Base-by-base conservation (phyloP, 768 basidiomycete species). In the Boletus sp. region DNA sequence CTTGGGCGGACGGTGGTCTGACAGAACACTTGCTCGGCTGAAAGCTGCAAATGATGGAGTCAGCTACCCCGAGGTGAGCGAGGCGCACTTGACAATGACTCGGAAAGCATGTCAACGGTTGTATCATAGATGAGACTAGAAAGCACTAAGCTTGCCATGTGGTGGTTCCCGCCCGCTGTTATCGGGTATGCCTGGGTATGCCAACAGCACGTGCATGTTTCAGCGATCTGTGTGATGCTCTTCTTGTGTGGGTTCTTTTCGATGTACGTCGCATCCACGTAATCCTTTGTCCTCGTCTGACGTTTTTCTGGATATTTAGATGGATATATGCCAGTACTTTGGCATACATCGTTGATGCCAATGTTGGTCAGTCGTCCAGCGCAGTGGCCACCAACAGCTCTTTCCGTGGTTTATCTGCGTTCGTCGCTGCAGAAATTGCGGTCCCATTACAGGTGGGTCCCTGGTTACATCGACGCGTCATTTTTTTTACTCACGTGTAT, bases 311-410 rank as follows among this genome's bases (percentile, higher is more conserved):
- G 9, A 15, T 37, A 18, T 5, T 35, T 14, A 84, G 81, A 67
- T 78, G 78, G 71, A 83, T 86, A 49, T 89, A 90, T 68, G 74
- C 86, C 0, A 85, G 83, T 42, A 86, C 89, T 0, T 75, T 97
- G 33, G 87, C 93, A 0, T 95, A 94, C 67, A 82, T 95, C 35
- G 92, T 94, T 3, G 93, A 97, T 66, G 84, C 92, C 9, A 97
- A 95, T 63, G 77, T 78, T 3, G 94, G 94, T 7, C 81, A 85
- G 15, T 91, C 90, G 0, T 87, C 90, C 0, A 84, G 83, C 2
- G 92, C 90, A 0, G 82, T 85, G 7, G 91, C 93, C 0, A 74
- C 80, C 36, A 95, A 95, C 69, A 86, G 86, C 48, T 81, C 81
- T 20, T 87, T 90, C 70, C 82, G 94, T 30, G 91, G 93, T 0